Conservation (phyloP, 768 basidiomycete genomes). For the Termitomyces heimii region DNA sequence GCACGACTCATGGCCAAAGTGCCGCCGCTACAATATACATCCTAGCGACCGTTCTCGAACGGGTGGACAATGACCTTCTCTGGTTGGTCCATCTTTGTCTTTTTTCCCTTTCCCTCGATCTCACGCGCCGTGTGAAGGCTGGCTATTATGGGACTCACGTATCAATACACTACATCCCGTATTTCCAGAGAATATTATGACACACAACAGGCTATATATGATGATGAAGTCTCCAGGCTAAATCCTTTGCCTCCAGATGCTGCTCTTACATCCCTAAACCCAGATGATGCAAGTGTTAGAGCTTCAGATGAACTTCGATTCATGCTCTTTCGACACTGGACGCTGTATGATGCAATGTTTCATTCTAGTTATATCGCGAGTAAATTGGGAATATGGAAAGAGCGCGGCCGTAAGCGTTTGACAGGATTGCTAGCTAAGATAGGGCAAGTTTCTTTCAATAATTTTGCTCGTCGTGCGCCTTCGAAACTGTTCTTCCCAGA, state of each 20-base stretch:
- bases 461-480: not conserved
- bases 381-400: slow-evolving; percentile 95
- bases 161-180: slow-evolving; percentile 83
- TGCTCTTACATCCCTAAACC: slow-evolving; percentile 46
- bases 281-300: slow-evolving; percentile 82
- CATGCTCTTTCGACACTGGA: slow-evolving; percentile 96
- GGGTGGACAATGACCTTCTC: slow-evolving; percentile 88
- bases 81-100: slow-evolving; percentile 52
- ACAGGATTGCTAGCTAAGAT: slow-evolving; percentile 95
- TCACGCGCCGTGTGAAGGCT: slow-evolving; percentile 49
- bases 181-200: slow-evolving; percentile 89
- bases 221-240: slow-evolving; percentile 90
- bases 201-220: slow-evolving; percentile 68
- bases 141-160: slow-evolving; percentile 89
- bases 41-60: slow-evolving; percentile 84
- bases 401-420: slow-evolving; percentile 82
- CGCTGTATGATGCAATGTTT: slow-evolving; percentile 95
- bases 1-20: slow-evolving; percentile 86
- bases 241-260: slow-evolving; percentile 54
- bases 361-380: slow-evolving; percentile 96
- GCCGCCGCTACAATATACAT: slow-evolving; percentile 86
- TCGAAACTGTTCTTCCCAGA: slow-evolving; percentile 32
- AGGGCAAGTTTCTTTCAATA: slow-evolving; percentile 58
- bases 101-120: not conserved
- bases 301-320: slow-evolving; percentile 89